phyloP scores from a whole-genome alignment of 2,329 filamentous ascomycete genomes.

The Sporothrix pseudoabietina region DNA sequence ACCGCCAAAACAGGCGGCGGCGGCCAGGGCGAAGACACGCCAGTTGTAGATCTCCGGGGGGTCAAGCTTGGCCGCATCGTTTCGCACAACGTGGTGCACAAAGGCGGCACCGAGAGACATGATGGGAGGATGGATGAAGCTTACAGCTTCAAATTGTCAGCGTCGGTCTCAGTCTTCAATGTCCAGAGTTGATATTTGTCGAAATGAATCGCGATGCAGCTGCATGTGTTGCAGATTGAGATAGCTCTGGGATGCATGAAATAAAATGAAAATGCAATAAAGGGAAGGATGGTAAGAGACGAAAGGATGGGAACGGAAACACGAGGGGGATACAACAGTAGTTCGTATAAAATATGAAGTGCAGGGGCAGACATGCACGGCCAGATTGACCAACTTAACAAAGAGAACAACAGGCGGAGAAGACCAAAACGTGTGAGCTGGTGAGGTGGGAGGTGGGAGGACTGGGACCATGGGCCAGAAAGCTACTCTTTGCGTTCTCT shows the following conservation, averaged over 20 bases:
- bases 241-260: neutral
- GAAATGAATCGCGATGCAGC: neutral
- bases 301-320: neutral
- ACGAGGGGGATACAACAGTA: neutral
- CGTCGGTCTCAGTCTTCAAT: neutral
- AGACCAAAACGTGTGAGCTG: neutral
- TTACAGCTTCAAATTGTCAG: neutral
- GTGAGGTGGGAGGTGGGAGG: neutral
- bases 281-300: neutral
- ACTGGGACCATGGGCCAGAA: neutral
- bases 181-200: neutral
- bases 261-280: neutral
- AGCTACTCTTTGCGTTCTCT: neutral
- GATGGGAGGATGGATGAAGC: neutral
- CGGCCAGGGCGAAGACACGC: constrained; percentile 65
- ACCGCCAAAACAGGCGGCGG: constrained; percentile 46
- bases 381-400: neutral
- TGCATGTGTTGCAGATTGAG: neutral
- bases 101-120: constrained; percentile 30
- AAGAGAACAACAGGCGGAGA: neutral
- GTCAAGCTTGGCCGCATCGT: constrained; percentile 65
- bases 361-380: neutral
- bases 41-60: constrained; percentile 70
- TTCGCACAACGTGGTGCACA: constrained; percentile 45
- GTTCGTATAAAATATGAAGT: neutral